Base-by-base conservation (phyloP, 2,329 filamentous ascomycete species). In the Monosporascus sp. region DNA sequence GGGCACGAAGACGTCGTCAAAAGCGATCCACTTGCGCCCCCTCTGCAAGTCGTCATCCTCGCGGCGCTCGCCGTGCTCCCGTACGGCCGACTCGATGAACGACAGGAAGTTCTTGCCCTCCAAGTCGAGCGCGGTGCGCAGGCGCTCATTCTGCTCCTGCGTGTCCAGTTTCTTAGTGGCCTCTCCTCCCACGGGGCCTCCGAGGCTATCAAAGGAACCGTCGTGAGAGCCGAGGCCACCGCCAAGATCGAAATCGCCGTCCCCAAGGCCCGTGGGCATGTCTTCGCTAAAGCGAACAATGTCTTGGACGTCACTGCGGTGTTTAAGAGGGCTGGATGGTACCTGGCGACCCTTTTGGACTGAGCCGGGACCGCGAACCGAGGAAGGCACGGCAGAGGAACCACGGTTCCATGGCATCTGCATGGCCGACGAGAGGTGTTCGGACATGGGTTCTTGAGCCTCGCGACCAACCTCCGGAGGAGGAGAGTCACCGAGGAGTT, bases 1-100 rank as follows among this genome's bases (percentile, higher is more conserved):
- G 0, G 83, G 79, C n/a, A 81, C 76, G 45, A 94, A 81, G 9
- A 96, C 71, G 48, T 83, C 74, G 46, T 86, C 82, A 64, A 97
- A 95, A 0, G 78, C 72, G 43, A 94, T 74, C 70, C 77, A 82
- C 17, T 64, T 69, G 11, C 70, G 67, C 43, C 59, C 56, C 31
- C 59, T 56, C 6, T 66, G 62, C n/a, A 57, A 58, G 35, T 72
- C 68, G n/a, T 63, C 57, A 22, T 66, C 63, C 19, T 57, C 57
- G 4, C 57, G 52, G 60, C 61, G 14, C 69, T 69, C 54, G 63
- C 64, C 54, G 59, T 68, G 17, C 67, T 66, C 58, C 45, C 49
- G 55, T 6, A 62, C 71, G 20, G 70, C 65, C 14, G 68, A 62
- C n/a, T 71, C 65, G 24, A 75, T 64, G 58, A 74, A 81, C 7